Conservation (phyloP, 768 basidiomycete genomes). For the Trichaptum fuscoviolaceum region DNA sequence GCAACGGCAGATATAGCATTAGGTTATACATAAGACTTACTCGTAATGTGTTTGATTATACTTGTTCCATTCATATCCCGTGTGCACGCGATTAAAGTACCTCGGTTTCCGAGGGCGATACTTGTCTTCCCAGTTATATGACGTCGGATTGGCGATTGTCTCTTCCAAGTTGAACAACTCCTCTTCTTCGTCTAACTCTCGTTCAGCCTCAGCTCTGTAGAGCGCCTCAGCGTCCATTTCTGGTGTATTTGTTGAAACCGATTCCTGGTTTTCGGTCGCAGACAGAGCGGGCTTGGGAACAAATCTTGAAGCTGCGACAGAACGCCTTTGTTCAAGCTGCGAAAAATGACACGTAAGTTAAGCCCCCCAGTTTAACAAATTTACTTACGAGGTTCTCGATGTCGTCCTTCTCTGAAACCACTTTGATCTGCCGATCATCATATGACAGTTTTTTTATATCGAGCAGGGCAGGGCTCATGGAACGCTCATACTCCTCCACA, state of each 20-base stretch:
- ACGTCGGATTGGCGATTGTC: slow-evolving; percentile 72
- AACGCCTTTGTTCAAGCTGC: slow-evolving; percentile 74
- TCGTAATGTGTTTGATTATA: slow-evolving; percentile 99
- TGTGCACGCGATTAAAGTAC: slow-evolving; percentile 98
- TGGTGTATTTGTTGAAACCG: slow-evolving; percentile 55
- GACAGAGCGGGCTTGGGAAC: slow-evolving; percentile 71
- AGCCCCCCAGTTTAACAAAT: slow-evolving; percentile 10
- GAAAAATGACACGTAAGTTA: slow-evolving; percentile 9
- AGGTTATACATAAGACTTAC: slow-evolving; percentile 42
- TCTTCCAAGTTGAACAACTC: slow-evolving; percentile 94
- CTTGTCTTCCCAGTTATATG: slow-evolving; percentile 99
- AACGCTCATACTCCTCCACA: slow-evolving; percentile 74
- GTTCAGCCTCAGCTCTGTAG: slow-evolving; percentile 87
- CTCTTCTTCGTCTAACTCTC: slow-evolving; percentile 93
- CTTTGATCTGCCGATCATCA: slow-evolving; percentile 80
- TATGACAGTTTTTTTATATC: slow-evolving; percentile 63
- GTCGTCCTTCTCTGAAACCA: slow-evolving; percentile 66
- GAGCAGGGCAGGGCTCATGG: slow-evolving; percentile 80
- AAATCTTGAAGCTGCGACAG: slow-evolving; percentile 81
- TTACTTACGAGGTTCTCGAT: slow-evolving; percentile 54
- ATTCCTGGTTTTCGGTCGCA: slow-evolving; percentile 48
- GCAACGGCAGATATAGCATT: slow-evolving; percentile 10
- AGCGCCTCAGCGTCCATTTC: slow-evolving; percentile 87
- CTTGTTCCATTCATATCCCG: slow-evolving; percentile 99
- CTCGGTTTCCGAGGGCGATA: slow-evolving; percentile 95